Base-by-base conservation (phyloP, 73 alveolate genomes). In the Paramecium octaurelia region DNA sequence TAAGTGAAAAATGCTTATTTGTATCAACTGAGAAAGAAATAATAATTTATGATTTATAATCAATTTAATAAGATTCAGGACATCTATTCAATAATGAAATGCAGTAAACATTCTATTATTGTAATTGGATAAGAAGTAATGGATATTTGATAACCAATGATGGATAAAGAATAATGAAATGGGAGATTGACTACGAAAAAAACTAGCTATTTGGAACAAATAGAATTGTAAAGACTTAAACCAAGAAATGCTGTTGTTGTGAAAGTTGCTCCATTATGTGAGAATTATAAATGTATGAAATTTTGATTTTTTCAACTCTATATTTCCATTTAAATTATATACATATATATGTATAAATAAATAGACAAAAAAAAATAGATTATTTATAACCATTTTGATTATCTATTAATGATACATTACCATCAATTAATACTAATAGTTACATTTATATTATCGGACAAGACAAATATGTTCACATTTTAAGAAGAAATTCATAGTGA, bases 1-100 rank as follows among this genome's bases (percentile, higher is more conserved):
- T 64, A 64, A 64, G 84, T 64, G 84, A 64, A 64, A 64, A 34
- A 64, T 64, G 84, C 11, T 64, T 64, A 64, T 64, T 64, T 64
- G 84, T 64, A n/a, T 64, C 84, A 64, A 64, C 84, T 23, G 84
- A 64, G 9, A 64, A 64, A 64, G 84, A 64, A 34, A 31, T 64
- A 12, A 64, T 64, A 8, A 64, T 64, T 27, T 64, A 64, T 64
- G 84, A 64, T 64, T 31, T 64, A 27, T 31, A 27, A 31, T 64
- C 46, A 64, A 31, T 64, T 10, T 34, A 27, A 12, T 64, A 27
- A 31, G 84, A 64, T 14, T 27, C 23, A 3, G 84, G 84, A 14
- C 84, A 64, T 64, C 46, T 64, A 6, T 27, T 1, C 10, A 64
- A 64, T 31, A 64, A 64, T 64, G 84, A 64, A 31, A 64, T 27